Evolutionary conservation across 352 stramenopile species (phyloP), one percentile per base, ranked within the genome.

Genomic region (Phytophthora pistaciae): DNA sequence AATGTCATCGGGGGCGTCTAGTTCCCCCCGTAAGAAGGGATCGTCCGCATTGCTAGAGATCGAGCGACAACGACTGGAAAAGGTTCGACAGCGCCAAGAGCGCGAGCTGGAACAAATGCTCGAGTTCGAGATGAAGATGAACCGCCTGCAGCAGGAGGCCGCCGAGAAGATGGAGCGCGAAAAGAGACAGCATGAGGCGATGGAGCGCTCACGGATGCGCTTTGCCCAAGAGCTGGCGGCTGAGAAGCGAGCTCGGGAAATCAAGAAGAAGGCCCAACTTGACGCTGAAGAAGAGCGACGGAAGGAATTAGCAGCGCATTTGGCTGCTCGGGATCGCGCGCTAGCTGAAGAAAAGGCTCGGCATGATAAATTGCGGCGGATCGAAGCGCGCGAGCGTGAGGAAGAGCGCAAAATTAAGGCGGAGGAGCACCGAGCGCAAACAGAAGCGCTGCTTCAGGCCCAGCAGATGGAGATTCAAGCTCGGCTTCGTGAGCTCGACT

Each of bases 81-180:
- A 96, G 52, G 74, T 96, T 20, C 80, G 87, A 53, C 72, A 84
- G 13, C 84, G 88, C 3, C 88, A 95, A 72, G 85, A 96, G 59
- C 84, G 85, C 1, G 88, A 95, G 55, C 72, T 98, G 0, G 90
- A 96, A 59, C 92, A 98, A 83, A 96, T 98, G 87, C 82, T 98
- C n/a, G 84, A 93, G 48, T 98, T 96, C 58, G 92, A 98, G 70
- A 91, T 96, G 61, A 97, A 97, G 65, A 94, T 96, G 89, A 93
- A 82, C 70, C 82, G 85, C 50, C 75, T 96, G 18, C 90, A 97
- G 58, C 80, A 95, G 60, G 84, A 92, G 60, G 88, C 86, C 2
- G 75, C 76, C 21, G 82, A 86, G 13, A 94, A 91, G 33, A 67
- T 90, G 54, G 78, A 96, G 64, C 82, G 86, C 3, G 86, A 95